These are phyloP conservation scores for Westerdykella ornata DNA, from an alignment of 2,329 filamentous ascomycete genomes.

Conservation along the genomic window DNA sequence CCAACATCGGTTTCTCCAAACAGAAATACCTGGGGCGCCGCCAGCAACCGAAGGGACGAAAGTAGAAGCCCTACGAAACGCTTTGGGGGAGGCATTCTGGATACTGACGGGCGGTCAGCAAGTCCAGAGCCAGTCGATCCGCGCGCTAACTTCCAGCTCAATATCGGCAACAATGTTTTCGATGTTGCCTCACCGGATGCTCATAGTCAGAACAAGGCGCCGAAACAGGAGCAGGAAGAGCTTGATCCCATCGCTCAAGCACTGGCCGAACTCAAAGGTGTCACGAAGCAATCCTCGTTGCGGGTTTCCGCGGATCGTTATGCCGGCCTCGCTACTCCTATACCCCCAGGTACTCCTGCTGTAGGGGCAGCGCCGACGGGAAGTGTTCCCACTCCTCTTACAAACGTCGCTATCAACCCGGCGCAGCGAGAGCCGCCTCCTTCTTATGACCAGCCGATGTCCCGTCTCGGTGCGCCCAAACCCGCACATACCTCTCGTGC, in stretches of 20 bases:
- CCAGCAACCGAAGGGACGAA: conserved; percentile 37
- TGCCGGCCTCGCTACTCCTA: conserved; percentile 84
- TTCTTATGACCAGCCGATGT: conserved; percentile 71
- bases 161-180: conserved; percentile 93
- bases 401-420: conserved; percentile 45
- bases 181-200: conserved; percentile 73
- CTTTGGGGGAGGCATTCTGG: conserved; percentile 25
- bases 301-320: conserved; percentile 95
- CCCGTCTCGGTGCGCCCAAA: conserved; percentile 77
- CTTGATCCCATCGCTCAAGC: conserved; percentile 86
- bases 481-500: conserved; percentile 87
- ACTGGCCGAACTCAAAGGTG: conserved; percentile 84
- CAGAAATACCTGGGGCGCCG: conserved; percentile 51
- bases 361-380: conserved; percentile 36
- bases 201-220: conserved; percentile 43
- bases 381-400: conserved; percentile 41
- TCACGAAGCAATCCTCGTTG: conserved; percentile 69
- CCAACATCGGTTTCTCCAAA: conserved; percentile 33
- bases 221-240: conserved; percentile 50
- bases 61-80: conserved; percentile 42
- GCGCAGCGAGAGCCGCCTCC: conserved; percentile 73
- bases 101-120: conserved; percentile 32
- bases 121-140: conserved; percentile 77
- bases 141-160: conserved; percentile 84
- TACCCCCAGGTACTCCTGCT: conserved; percentile 40